These are phyloP conservation scores for Acer campestre DNA, from an alignment of 345 rosid genomes.

Conservation along the genomic window DNA sequence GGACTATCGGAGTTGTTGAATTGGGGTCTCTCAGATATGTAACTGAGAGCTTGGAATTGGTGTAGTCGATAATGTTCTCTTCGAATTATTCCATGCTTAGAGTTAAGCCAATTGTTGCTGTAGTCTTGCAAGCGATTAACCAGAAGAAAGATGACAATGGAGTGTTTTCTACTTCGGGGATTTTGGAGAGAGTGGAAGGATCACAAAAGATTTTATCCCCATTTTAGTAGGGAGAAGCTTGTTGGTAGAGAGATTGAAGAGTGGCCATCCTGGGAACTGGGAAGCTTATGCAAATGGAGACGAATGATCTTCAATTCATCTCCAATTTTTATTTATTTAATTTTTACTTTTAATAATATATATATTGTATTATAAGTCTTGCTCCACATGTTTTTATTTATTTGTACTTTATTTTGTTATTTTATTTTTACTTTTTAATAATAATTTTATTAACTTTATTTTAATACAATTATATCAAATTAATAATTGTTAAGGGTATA, in stretches of 20 bases:
- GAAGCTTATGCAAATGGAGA: slow-evolving; percentile 52
- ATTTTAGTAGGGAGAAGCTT: slow-evolving; percentile 84
- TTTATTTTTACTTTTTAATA: no score
- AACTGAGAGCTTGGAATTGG: slow-evolving; percentile 59
- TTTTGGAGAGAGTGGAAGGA: slow-evolving; percentile 49
- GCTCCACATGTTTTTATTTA: no score
- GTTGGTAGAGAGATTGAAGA: slow-evolving; percentile 83
- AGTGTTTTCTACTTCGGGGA: slow-evolving; percentile 36
- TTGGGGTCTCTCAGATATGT: slow-evolving; percentile 84
- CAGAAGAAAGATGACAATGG: slow-evolving; percentile 55
- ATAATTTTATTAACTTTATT: no score
- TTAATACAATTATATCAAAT: no score
- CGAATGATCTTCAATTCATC: slow-evolving; percentile 33
- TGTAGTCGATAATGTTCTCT: slow-evolving; percentile 64
- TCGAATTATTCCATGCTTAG: slow-evolving; percentile 34
- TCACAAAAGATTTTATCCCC: slow-evolving; percentile 63
- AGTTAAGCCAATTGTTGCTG: slow-evolving; percentile 35
- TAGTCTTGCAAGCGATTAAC: slow-evolving; percentile 24
- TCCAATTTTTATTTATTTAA: no score
- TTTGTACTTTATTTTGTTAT: no score
- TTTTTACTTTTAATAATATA: no score
- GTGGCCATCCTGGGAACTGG: slow-evolving; percentile 60
- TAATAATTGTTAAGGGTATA: no score
- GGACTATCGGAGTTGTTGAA: slow-evolving; percentile 69
- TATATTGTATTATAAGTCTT: no score